Percentiles rank a stretch among this genome's conserved stretches.
phyloP scores from a whole-genome alignment of 805 yeast genomes.

The Debaryomyces castellii region DNA sequence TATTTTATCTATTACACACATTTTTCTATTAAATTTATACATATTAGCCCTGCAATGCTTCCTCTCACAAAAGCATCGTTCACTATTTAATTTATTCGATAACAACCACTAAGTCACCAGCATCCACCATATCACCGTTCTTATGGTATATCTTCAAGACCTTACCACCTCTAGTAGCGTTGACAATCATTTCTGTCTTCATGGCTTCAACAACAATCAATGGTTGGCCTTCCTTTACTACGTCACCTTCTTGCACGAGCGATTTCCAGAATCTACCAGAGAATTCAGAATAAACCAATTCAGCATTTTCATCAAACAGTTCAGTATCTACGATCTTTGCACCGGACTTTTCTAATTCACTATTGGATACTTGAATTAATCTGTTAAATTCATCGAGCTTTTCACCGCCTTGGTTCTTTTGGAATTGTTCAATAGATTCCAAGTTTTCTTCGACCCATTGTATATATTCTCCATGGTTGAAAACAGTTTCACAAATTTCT shows the following conservation, averaged over 20 bases:
- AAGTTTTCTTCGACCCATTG: slow-evolving; percentile 75
- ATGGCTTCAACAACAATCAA: slow-evolving; percentile 92
- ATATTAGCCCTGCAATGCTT: background rate
- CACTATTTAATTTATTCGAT: slow-evolving; percentile 37
- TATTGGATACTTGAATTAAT: slow-evolving; percentile 77
- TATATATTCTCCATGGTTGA: slow-evolving; percentile 78
- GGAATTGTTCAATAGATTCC: slow-evolving; percentile 69
- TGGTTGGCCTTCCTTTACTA: slow-evolving; percentile 71
- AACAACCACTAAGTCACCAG: slow-evolving; percentile 93
- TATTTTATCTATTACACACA: background rate
- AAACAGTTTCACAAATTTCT: slow-evolving; percentile 71
- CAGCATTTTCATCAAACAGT: slow-evolving; percentile 73
- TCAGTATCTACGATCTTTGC: slow-evolving; percentile 47
- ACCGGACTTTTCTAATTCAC: slow-evolving; percentile 62
- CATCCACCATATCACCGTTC: slow-evolving; percentile 95
- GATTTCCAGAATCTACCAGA: slow-evolving; percentile 99
- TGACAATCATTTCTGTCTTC: slow-evolving; percentile 96
- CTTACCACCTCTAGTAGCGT: slow-evolving; percentile 67
- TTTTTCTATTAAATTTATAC: background rate
- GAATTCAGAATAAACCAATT: slow-evolving; percentile 85
- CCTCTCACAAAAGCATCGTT: slow-evolving; percentile 1
- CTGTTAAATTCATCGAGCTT: slow-evolving; percentile 83
- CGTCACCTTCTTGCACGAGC: slow-evolving; percentile 74
- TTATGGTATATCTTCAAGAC: slow-evolving; percentile 71
- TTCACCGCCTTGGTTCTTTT: slow-evolving; percentile 70